Conservation (phyloP, 495 filamentous ascomycete genomes). For the Viridothelium virens region DNA sequence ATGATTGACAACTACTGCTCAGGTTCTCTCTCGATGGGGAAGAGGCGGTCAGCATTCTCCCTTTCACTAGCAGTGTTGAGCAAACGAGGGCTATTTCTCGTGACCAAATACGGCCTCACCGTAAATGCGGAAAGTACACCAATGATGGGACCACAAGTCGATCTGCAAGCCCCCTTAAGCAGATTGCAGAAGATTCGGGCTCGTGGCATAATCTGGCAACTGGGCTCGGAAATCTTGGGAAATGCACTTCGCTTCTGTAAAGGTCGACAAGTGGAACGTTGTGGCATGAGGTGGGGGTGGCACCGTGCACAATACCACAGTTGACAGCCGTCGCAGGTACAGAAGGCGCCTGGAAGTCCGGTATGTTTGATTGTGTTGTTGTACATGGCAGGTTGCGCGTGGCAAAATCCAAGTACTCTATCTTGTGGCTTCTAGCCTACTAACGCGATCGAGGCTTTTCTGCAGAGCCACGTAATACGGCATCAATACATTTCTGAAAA, state of each 20-base stretch:
- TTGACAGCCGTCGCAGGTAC: conserved; percentile 9
- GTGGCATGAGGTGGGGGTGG: background rate
- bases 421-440: background rate
- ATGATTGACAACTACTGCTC: background rate
- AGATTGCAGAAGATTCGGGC: background rate
- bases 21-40: background rate
- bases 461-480: background rate
- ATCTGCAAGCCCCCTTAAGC: background rate
- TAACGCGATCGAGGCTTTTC: background rate
- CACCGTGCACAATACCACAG: background rate
- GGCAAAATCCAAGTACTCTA: background rate
- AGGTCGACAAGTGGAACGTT: background rate
- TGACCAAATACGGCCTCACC: background rate
- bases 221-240: background rate
- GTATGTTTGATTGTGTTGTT: background rate
- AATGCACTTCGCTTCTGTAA: background rate
- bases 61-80: background rate
- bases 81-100: background rate
- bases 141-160: background rate
- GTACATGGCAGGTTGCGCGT: conserved; percentile 4
- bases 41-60: background rate
- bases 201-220: background rate
- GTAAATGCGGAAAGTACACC: background rate
- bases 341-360: background rate
- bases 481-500: background rate